phyloP scores from a whole-genome alignment of 768 basidiomycete genomes.

The Sporobolomyces phaffii region DNA sequence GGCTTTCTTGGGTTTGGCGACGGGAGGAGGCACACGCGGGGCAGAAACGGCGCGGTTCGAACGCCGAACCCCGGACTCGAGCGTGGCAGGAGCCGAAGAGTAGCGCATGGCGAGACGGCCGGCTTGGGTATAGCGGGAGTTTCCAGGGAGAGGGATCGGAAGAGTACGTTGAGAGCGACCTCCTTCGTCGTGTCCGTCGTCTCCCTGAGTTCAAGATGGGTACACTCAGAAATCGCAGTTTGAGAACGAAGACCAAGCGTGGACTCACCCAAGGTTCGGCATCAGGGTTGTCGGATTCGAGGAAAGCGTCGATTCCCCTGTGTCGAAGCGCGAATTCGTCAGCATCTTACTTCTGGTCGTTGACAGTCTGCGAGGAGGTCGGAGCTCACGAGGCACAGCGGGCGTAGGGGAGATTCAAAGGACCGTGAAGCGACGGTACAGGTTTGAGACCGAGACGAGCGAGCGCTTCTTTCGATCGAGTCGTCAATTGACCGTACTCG shows the following conservation, averaged over 20 bases:
- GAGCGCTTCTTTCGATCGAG: constrained; percentile 9
- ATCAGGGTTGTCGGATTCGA: constrained; percentile 5
- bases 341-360: too few relatives aligned
- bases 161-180: not conserved
- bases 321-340: fast-evolving
- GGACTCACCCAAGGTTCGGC: constrained; percentile 12
- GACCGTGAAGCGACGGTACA: constrained; percentile 31
- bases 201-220: too few relatives aligned
- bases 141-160: constrained; percentile 30
- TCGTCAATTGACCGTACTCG: constrained; percentile 14
- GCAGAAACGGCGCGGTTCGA: not conserved
- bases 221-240: too few relatives aligned
- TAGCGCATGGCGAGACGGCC: constrained; percentile 15
- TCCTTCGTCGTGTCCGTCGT: not conserved
- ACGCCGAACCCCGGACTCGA: not conserved
- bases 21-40: not conserved
- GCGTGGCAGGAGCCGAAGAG: not conserved
- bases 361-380: too few relatives aligned
- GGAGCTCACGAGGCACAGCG: constrained; percentile 33
- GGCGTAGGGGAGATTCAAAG: constrained; percentile 26
- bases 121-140: constrained; percentile 26
- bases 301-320: constrained; percentile 32
- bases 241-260: too few relatives aligned
- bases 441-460: constrained; percentile 22
- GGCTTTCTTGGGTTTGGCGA: not conserved